Evolutionary conservation across 225 moss, liverwort and hornwort species (phyloP), one percentile per base, ranked within the genome.

Genomic region (Thuidium tamariscinum): DNA sequence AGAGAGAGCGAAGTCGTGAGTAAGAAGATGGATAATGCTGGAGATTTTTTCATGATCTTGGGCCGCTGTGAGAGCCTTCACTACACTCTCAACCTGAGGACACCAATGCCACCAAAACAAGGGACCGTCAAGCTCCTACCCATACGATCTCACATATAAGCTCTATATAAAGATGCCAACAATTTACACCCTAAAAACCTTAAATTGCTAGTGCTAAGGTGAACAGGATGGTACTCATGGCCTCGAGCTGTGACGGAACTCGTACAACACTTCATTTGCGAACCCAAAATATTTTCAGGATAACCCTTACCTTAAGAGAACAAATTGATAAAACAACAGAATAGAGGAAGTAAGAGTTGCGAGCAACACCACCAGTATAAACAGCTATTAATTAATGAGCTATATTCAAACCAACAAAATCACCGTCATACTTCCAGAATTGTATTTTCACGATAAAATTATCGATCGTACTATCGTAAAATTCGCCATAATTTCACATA

Each of bases 11-110:
- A 94, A 96, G 52, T 98, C 96, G 74, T 79, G 26, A 21, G 92
- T 98, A 59, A 98, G 93, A 36, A 95, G 89, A 52, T 90, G 86
- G 74, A 98, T 95, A 44, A 98, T 86, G 36, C 74, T 94, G 83
- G 93, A 91, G 83, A 98, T 94, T 86, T 87, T 95, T 19, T 97
- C 95, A 92, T 98, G 98, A 81, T 98, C 98, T 74, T 95, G 94
- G 46, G 91, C 92, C 20, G 93, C 84, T 54, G 97, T 94, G 16
- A 94, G 92, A 63, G 92, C 51, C 85, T 93, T 98, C 91, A 98
- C 98, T 74, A 92, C 91, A 83, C 94, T 94, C 86, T 98, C 98
- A 81, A 98, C 98, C 98, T 98, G 93, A 70, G 49, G 36, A 86
- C 30, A 79, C 59, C 68, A 78, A 56, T 51, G 41, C 62, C 89